A percentile compares a stretch with the other conserved stretches of the same genome.
Evolutionary conservation across 2,329 filamentous ascomycete species (phyloP).

Genomic region (Metarhizium anisopliae): DNA sequence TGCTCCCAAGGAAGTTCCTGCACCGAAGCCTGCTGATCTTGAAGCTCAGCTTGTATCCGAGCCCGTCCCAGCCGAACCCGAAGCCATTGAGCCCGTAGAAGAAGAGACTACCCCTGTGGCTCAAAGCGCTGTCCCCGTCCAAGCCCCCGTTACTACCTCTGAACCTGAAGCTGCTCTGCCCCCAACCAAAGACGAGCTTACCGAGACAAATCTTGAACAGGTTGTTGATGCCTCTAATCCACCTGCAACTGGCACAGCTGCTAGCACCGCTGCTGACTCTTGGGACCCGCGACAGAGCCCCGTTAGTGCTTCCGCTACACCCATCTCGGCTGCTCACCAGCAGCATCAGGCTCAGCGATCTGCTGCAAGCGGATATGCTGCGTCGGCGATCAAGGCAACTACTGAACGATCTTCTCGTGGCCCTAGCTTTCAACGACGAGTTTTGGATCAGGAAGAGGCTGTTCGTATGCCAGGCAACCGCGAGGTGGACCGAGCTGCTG

Average conservation of each 20-base stretch:
- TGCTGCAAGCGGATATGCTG: constrained; percentile 59
- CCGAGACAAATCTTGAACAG: constrained; percentile 86
- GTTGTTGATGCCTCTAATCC: constrained; percentile 74
- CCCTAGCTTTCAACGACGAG: constrained; percentile 73
- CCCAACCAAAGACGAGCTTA: constrained; percentile 74
- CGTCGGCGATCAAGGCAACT: constrained; percentile 75
- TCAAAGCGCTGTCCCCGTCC: constrained; percentile 19
- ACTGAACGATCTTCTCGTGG: constrained; percentile 54
- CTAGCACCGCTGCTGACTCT: constrained; percentile 82
- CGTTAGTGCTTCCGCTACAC: constrained; percentile 54
- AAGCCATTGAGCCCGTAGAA: constrained; percentile 25
- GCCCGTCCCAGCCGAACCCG: constrained; percentile 23
- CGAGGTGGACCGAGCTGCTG: constrained; percentile 82
- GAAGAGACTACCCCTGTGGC: constrained; percentile 25
- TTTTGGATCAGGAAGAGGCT: constrained; percentile 92
- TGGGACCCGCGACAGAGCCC: constrained; percentile 60
- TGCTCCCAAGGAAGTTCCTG: constrained; percentile 11
- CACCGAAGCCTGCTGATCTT: constrained; percentile 30
- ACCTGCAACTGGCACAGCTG: constrained; percentile 70
- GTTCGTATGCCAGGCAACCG: constrained; percentile 98
- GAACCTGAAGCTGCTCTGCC: constrained; percentile 49
- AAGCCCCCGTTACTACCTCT: constrained; percentile 22
- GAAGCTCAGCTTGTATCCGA: constrained; percentile 29
- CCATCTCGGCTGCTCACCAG: constrained; percentile 54
- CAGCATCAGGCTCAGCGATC: constrained; percentile 47